Conservation (phyloP, 257 asterid genomes). For the Forsythia viridissima region DNA sequence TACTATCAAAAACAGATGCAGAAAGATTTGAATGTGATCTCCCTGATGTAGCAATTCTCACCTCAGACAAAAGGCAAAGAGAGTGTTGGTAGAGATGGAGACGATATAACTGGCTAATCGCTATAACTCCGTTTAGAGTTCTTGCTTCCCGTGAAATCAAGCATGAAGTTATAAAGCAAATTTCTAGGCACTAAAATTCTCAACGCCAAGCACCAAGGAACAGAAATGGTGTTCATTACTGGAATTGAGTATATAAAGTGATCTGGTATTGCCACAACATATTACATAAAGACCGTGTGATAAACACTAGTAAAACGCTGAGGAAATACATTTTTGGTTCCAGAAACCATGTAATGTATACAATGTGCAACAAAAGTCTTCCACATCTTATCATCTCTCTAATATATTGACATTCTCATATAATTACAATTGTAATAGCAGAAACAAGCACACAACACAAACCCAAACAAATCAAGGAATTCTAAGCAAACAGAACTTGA, state of each 20-base stretch:
- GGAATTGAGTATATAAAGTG: neutral
- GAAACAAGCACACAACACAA: neutral
- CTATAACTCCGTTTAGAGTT: too few species aligned
- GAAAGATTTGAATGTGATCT: too few species aligned
- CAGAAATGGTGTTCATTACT: neutral
- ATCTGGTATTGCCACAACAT: neutral
- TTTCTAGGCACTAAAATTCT: neutral
- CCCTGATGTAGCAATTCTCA: too few species aligned
- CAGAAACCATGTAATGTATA: neutral
- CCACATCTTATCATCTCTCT: conserved; percentile 30
- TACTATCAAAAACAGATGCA: too few species aligned
- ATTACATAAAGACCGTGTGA: neutral
- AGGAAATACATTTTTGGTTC: neutral
- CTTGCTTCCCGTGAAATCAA: too few species aligned
- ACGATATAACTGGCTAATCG: too few species aligned
- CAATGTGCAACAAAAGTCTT: conserved; percentile 23
- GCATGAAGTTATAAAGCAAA: too few species aligned
- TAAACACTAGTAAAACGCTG: neutral
- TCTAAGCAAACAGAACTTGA: conserved; percentile 87
- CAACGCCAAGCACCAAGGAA: neutral
- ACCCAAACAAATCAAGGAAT: neutral
- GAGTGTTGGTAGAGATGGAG: too few species aligned
- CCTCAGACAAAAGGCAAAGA: too few species aligned
- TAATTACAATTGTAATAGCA: conserved; percentile 22
- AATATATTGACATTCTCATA: conserved; percentile 14